A percentile compares a stretch with the other conserved stretches of the same genome.
Evolutionary conservation across 106 monocot species (phyloP).

Genomic region (Iris macrosiphon): DNA sequence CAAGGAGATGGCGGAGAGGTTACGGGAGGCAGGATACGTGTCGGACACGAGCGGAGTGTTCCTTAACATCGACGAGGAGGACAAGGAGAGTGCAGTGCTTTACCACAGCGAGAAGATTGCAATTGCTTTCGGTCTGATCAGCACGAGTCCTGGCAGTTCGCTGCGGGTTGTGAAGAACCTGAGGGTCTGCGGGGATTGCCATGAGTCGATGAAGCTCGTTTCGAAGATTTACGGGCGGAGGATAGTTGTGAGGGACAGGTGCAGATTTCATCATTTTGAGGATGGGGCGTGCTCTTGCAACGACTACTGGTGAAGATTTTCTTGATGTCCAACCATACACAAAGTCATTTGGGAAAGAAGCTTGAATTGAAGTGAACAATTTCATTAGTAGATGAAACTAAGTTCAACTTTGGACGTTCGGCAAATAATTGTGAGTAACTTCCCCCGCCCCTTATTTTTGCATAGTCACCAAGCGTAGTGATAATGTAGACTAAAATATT

Average conservation of each 20-base stretch:
- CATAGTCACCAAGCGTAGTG: too few relatives aligned
- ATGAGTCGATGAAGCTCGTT: constrained; percentile 23
- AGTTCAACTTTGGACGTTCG: too few relatives aligned
- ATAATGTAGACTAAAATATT: too few relatives aligned
- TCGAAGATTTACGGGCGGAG: constrained; percentile 28
- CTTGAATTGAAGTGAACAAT: too few relatives aligned
- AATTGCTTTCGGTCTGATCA: constrained; percentile 32
- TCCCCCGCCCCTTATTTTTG: too few relatives aligned
- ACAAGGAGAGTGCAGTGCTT: constrained; percentile 18
- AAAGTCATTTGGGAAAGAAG: too few relatives aligned
- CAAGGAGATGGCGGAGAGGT: constrained; percentile 15
- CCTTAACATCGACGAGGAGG: constrained; percentile 29
- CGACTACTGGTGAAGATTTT: constrained; percentile 38
- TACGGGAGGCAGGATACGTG: constrained; percentile 18
- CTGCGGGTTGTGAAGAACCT: constrained; percentile 27
- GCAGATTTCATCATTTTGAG: constrained; percentile 39
- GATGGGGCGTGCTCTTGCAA: constrained; percentile 32
- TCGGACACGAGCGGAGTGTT: constrained; percentile 19
- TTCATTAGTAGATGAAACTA: too few relatives aligned
- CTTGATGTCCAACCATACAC: too few relatives aligned
- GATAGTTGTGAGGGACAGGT: constrained; percentile 34
- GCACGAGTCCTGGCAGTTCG: constrained; percentile 12
- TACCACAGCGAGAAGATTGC: constrained; percentile 40
- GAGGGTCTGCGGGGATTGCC: constrained; percentile 34
- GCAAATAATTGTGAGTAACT: too few relatives aligned